These are phyloP conservation scores for Penicillium riverlandense DNA, from an alignment of 495 filamentous ascomycete species.

Conservation along the genomic window DNA sequence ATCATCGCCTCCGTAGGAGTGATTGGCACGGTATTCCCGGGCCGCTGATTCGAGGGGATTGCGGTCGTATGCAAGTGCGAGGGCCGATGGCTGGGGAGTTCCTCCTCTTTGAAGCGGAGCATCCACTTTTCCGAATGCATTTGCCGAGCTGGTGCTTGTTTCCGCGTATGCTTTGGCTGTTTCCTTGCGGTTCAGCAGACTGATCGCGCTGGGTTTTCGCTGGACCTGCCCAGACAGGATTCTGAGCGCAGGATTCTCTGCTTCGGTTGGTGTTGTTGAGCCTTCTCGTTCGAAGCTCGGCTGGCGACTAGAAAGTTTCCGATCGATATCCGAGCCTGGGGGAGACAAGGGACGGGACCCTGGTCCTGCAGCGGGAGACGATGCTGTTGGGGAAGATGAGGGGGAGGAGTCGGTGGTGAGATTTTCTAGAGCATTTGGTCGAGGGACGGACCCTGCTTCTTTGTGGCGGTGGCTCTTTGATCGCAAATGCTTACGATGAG, in stretches of 20 bases:
- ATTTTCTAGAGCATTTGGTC: slow-evolving; percentile 12
- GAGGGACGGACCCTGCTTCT: slow-evolving; percentile 26
- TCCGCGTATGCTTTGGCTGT: slow-evolving; percentile 74
- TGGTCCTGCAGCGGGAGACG: slow-evolving; percentile 32
- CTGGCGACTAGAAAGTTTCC: slow-evolving; percentile 13
- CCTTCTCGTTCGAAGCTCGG: slow-evolving; percentile 27
- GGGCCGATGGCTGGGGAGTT: slow-evolving; percentile 18
- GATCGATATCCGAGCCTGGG: slow-evolving; percentile 28
- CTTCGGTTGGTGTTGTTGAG: slow-evolving; percentile 30
- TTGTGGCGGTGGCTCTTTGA: slow-evolving; percentile 37
- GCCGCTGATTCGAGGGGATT: slow-evolving; percentile 12
- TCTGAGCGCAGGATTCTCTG: slow-evolving; percentile 24
- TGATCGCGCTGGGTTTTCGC: slow-evolving; percentile 75
- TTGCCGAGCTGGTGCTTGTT: slow-evolving; percentile 72
- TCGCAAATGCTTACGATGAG: slow-evolving; percentile 48
- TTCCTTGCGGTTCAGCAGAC: slow-evolving; percentile 71
- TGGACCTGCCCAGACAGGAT: slow-evolving; percentile 25
- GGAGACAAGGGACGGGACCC: slow-evolving; percentile 34
- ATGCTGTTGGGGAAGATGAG: slow-evolving; percentile 27
- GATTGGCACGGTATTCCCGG: slow-evolving; percentile 40
- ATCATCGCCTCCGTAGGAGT: slow-evolving; percentile 83
- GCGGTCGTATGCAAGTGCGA: slow-evolving; percentile 25
- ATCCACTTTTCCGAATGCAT: slow-evolving; percentile 82
- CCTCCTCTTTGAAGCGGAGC: slow-evolving; percentile 46
- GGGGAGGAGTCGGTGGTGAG: slow-evolving; percentile 22